Evolutionary conservation across 2,329 filamentous ascomycete species (phyloP).

Genomic region (Huntiella savannae): DNA sequence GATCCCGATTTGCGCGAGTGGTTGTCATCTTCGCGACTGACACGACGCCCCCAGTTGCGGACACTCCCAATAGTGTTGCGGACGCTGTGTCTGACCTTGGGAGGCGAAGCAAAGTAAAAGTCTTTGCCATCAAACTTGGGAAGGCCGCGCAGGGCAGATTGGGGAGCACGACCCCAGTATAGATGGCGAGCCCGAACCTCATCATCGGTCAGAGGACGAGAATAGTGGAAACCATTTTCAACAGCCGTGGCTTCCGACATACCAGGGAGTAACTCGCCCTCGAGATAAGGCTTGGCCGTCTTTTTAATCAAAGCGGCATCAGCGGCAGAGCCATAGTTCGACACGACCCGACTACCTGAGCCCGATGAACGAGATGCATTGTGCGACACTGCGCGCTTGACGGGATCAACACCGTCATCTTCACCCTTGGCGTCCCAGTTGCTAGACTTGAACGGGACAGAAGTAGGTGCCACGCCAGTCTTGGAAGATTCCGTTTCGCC

Average conservation of each 20-base stretch:
- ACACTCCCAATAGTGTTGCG: conserved; percentile 1
- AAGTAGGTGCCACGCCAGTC: conserved; percentile 4
- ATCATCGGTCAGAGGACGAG: conserved; percentile 36
- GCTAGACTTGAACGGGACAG: conserved; percentile 8
- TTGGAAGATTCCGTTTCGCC: conserved; percentile 4
- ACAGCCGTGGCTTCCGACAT: conserved; percentile 23
- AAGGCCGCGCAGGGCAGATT: conserved; percentile 29
- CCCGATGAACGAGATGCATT: neutral
- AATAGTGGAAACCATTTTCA: conserved; percentile 33
- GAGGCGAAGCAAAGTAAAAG: conserved; percentile 39
- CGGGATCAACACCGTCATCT: conserved; percentile 3
- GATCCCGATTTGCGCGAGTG: conserved; percentile 3
- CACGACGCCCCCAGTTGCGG: conserved; percentile 6
- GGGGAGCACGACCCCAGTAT: conserved; percentile 40
- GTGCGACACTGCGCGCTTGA: neutral
- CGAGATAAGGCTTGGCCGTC: conserved; percentile 28
- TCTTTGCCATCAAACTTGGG: conserved; percentile 47
- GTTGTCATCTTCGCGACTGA: conserved; percentile 6
- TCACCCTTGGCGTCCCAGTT: neutral
- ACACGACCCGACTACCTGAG: neutral
- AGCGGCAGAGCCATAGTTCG: neutral
- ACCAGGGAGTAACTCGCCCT: conserved; percentile 31
- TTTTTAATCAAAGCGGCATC: conserved; percentile 8
- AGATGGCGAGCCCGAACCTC: conserved; percentile 39
- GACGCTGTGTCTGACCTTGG: conserved; percentile 18